phyloP scores from a whole-genome alignment of 2,329 filamentous ascomycete genomes.

The Macroventuria anomochaeta region DNA sequence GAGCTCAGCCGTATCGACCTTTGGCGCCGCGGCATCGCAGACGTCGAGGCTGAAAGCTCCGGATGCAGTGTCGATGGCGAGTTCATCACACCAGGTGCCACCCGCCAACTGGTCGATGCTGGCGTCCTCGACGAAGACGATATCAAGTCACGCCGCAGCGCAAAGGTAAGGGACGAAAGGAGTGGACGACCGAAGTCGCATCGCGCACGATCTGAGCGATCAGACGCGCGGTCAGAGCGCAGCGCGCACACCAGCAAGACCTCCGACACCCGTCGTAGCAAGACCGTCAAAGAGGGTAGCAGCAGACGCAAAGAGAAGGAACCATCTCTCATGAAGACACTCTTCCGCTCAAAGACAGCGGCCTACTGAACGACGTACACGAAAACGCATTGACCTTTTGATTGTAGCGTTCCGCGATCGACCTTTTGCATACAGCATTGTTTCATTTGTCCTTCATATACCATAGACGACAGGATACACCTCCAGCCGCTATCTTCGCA shows the following conservation, averaged over 20 bases:
- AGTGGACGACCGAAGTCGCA: slow-evolving; percentile 38
- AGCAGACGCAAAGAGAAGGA: slow-evolving; percentile 51
- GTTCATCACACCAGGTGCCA: slow-evolving; percentile 67
- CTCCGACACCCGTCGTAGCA: slow-evolving; percentile 34
- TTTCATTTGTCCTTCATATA: slow-evolving; percentile 5
- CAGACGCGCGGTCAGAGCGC: slow-evolving; percentile 31
- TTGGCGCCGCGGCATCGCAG: slow-evolving; percentile 69
- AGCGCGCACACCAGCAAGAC: slow-evolving; percentile 35
- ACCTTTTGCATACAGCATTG: slow-evolving; percentile 4
- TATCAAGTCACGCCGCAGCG: slow-evolving; percentile 49
- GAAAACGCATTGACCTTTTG: neutral
- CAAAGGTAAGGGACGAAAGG: slow-evolving; percentile 26
- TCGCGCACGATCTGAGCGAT: slow-evolving; percentile 19
- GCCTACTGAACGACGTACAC: slow-evolving; percentile 16
- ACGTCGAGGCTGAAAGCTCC: slow-evolving; percentile 59
- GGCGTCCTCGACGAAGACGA: slow-evolving; percentile 57
- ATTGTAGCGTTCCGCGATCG: slow-evolving; percentile 9
- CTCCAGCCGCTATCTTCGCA: slow-evolving; percentile 4
- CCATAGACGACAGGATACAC: slow-evolving; percentile 9
- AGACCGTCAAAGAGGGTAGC: slow-evolving; percentile 35
- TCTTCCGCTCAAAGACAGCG: slow-evolving; percentile 49
- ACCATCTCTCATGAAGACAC: slow-evolving; percentile 50
- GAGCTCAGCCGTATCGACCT: slow-evolving; percentile 66
- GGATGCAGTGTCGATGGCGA: slow-evolving; percentile 70
- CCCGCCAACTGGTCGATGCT: slow-evolving; percentile 52